phyloP scores from a whole-genome alignment of 2,329 filamentous ascomycete genomes.

The Lachnum nothofagi region DNA sequence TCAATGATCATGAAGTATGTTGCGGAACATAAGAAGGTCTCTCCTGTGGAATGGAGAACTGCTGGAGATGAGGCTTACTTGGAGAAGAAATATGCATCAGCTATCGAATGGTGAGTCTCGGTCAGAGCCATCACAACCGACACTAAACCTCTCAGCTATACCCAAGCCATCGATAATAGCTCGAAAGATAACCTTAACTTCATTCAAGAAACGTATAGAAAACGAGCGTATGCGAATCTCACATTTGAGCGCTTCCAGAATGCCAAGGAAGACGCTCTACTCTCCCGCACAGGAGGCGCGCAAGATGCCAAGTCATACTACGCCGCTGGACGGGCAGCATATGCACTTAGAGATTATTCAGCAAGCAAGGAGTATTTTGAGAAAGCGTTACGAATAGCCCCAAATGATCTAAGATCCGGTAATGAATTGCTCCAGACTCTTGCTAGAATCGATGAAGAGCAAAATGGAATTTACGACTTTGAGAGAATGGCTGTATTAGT shows the following conservation, averaged over 20 bases:
- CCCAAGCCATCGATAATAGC: slow-evolving; percentile 12
- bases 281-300: slow-evolving; percentile 6
- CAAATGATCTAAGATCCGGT: slow-evolving; percentile 7
- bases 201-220: slow-evolving; percentile 4
- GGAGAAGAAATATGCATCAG: slow-evolving; percentile 13
- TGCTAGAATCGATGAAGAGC: slow-evolving; percentile 9
- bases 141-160: slow-evolving; percentile 6
- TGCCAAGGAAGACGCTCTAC: slow-evolving; percentile 15
- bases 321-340: slow-evolving; percentile 14
- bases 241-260: slow-evolving; percentile 8
- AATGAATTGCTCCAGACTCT: slow-evolving; percentile 9
- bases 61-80: slow-evolving; percentile 17
- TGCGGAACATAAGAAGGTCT: slow-evolving; percentile 12
- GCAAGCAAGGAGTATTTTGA: slow-evolving; percentile 12
- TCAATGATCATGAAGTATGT: slow-evolving; percentile 19
- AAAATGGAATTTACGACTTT: slow-evolving; percentile 15
- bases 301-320: slow-evolving; percentile 15
- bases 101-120: slow-evolving; percentile 15
- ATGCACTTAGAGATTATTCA: slow-evolving; percentile 8
- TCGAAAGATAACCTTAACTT: slow-evolving; percentile 1
- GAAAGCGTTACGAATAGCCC: slow-evolving; percentile 7
- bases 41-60: slow-evolving; percentile 10
- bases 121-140: background rate
- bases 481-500: slow-evolving; percentile 4
- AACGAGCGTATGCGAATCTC: slow-evolving; percentile 17